Conservation (phyloP, 768 basidiomycete genomes). For the Mycena pura region DNA sequence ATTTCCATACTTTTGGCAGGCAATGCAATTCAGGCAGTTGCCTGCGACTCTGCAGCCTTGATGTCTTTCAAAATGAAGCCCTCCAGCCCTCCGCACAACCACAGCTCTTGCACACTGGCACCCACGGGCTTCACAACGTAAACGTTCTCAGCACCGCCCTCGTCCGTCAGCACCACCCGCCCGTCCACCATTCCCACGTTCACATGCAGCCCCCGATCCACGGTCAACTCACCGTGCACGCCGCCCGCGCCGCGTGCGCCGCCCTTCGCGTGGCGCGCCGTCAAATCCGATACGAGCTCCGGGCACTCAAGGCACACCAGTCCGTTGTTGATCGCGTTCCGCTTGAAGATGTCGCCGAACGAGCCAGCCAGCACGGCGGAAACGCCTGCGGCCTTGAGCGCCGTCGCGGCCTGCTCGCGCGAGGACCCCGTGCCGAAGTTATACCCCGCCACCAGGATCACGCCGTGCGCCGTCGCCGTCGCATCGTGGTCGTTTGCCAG, state of each 20-base stretch:
- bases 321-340: constrained; percentile 98
- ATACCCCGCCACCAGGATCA: constrained; percentile 89
- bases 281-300: constrained; percentile 86
- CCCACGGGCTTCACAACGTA: constrained; percentile 84
- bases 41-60: constrained; percentile 37
- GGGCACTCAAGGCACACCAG: constrained; percentile 94
- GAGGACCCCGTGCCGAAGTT: constrained; percentile 99
- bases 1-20: constrained; percentile 18
- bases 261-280: constrained; percentile 72
- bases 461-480: constrained; percentile 65
- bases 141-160: constrained; percentile 45
- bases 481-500: constrained; percentile 28
- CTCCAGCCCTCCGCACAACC: constrained; percentile 94
- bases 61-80: constrained; percentile 88
- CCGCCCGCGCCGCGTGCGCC: constrained; percentile 83
- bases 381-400: constrained; percentile 91
- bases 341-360: constrained; percentile 99
- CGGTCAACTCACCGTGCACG: constrained; percentile 81
- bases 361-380: constrained; percentile 96
- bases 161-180: constrained; percentile 58
- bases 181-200: constrained; percentile 76
- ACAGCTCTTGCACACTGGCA: constrained; percentile 94
- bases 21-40: not conserved
- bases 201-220: constrained; percentile 72
- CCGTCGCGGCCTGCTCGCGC: constrained; percentile 97